A percentile compares a stretch with the other conserved stretches of the same genome.
Evolutionary conservation across 2,329 filamentous ascomycete genomes (phyloP).

Genomic region (Fusarium odoratissimum): DNA sequence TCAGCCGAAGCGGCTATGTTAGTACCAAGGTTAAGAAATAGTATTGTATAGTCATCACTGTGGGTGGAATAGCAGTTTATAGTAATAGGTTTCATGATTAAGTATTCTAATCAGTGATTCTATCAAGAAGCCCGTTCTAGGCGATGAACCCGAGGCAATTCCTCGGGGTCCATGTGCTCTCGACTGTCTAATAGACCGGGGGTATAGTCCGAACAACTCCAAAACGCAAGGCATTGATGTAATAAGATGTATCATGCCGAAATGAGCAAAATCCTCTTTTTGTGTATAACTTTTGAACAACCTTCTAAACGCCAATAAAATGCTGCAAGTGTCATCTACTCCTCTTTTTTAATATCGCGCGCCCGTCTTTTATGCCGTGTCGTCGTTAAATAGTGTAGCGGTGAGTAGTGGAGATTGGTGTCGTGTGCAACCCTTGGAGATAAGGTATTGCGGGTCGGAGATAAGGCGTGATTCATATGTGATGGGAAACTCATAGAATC

Average conservation of each 20-base stretch:
- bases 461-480: conserved; percentile 9
- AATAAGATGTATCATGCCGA: background rate
- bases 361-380: conserved; percentile 41
- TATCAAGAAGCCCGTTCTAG: conserved; percentile 48
- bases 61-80: background rate
- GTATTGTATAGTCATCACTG: background rate
- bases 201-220: conserved; percentile 48
- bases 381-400: conserved; percentile 36
- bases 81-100: conserved; percentile 34
- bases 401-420: conserved; percentile 43
- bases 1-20: conserved; percentile 7
- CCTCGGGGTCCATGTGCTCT: conserved; percentile 38
- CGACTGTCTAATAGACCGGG: conserved; percentile 48
- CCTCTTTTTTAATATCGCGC: conserved; percentile 31
- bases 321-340: conserved; percentile 36
- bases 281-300: conserved; percentile 31
- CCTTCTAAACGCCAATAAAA: conserved; percentile 44
- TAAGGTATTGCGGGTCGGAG: conserved; percentile 10
- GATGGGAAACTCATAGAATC: conserved; percentile 30
- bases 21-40: background rate
- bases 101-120: conserved; percentile 41
- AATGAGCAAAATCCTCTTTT: conserved; percentile 24
- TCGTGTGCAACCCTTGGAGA: conserved; percentile 25
- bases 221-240: conserved; percentile 23
- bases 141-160: conserved; percentile 36